phyloP scores from a whole-genome alignment of 2,329 filamentous ascomycete genomes.

The Aureobasidium sp. region DNA sequence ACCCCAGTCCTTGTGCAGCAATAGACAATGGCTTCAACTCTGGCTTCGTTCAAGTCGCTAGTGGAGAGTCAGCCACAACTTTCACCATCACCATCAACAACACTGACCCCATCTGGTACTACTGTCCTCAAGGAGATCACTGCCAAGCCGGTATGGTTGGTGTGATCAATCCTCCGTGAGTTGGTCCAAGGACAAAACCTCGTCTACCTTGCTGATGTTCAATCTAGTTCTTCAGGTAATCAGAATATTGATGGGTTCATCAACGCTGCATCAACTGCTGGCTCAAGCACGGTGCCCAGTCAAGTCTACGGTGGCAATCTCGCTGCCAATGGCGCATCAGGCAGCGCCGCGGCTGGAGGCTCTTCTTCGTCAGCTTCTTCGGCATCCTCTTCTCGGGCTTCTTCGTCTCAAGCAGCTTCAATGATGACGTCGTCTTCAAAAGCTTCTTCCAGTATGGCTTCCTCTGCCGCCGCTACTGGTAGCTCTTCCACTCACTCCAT shows the following conservation, averaged over 20 bases:
- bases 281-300: neutral
- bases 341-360: neutral
- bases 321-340: neutral
- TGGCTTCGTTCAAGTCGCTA: conserved; percentile 6
- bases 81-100: conserved; percentile 10
- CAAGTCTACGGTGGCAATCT: neutral
- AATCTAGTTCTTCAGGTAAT: neutral
- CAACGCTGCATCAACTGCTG: neutral
- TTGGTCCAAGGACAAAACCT: neutral
- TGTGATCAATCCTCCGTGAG: conserved; percentile 13
- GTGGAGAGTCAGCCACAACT: neutral
- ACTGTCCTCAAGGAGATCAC: conserved; percentile 10
- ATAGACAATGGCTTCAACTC: conserved; percentile 10
- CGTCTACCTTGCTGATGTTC: neutral
- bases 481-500: neutral
- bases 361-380: neutral
- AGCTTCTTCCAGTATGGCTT: neutral
- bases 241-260: neutral
- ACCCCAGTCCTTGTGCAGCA: conserved; percentile 1
- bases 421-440: neutral
- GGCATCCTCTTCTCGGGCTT: neutral
- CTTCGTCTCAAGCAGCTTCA: neutral
- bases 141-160: conserved; percentile 14
- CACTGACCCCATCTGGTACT: conserved; percentile 11
- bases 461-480: neutral